phyloP scores from a whole-genome alignment of 192 early-diverging fungal species.

The Backusella circina region DNA sequence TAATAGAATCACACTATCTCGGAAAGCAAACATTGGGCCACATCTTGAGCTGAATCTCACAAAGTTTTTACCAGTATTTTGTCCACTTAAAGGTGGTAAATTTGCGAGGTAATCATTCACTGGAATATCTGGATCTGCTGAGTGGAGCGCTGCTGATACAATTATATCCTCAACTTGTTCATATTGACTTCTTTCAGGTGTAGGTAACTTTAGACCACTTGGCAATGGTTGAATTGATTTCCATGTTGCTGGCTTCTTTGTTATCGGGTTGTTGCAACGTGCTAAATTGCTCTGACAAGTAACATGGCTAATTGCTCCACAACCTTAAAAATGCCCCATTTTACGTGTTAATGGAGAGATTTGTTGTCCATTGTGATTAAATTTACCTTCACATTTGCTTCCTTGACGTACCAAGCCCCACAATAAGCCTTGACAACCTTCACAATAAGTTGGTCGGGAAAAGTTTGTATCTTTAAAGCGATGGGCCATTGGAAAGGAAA shows the following conservation, averaged over 20 bases:
- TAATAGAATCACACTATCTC: slow-evolving; percentile 59
- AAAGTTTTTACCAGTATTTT: slow-evolving; percentile 68
- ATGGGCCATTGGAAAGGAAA: slow-evolving; percentile 34
- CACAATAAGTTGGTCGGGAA: slow-evolving; percentile 62
- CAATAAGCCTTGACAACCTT: slow-evolving; percentile 61
- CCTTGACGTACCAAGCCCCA: slow-evolving; percentile 75
- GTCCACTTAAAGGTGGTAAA: slow-evolving; percentile 50
- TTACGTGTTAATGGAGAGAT: neutral
- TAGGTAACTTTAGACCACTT: neutral
- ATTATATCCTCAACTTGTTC: slow-evolving; percentile 36
- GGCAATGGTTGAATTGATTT: neutral
- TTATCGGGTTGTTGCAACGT: slow-evolving; percentile 16
- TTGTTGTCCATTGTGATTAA: neutral
- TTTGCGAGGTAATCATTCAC: slow-evolving; percentile 38
- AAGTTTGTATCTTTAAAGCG: slow-evolving; percentile 58
- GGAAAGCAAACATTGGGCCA: slow-evolving; percentile 58
- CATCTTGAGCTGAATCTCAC: slow-evolving; percentile 62
- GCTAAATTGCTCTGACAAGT: slow-evolving; percentile 30
- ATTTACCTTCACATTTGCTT: slow-evolving; percentile 50
- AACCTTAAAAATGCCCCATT: slow-evolving; percentile 20
- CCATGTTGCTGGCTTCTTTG: neutral
- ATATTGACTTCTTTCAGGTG: neutral
- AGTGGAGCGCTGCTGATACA: slow-evolving; percentile 44
- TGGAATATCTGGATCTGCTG: slow-evolving; percentile 34
- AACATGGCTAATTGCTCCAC: slow-evolving; percentile 45